These are phyloP conservation scores for Komagataella phaffii DNA, from an alignment of 805 yeast species.

Conservation along the genomic window DNA sequence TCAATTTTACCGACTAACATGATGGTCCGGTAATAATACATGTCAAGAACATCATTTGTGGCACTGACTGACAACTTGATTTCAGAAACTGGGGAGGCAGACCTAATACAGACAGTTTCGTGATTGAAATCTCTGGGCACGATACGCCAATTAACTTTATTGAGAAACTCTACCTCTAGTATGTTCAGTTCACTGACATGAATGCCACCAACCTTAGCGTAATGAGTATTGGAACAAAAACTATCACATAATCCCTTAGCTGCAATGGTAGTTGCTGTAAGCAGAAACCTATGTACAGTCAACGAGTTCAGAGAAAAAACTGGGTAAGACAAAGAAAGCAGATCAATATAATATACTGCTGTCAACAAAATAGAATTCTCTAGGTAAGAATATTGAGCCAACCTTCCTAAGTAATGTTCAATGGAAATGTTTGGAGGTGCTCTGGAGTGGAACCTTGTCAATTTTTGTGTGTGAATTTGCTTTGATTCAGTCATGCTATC, in stretches of 20 bases:
- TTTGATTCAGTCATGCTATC: conserved; percentile 30
- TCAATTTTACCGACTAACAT: conserved; percentile 27
- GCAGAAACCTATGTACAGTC: conserved; percentile 83
- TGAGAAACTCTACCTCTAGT: conserved; percentile 77
- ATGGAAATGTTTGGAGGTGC: conserved; percentile 84
- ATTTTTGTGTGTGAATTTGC: conserved; percentile 21
- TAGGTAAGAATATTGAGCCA: conserved; percentile 72
- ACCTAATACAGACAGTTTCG: conserved; percentile 13
- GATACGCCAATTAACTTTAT: conserved; percentile 66
- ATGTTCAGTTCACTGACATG: conserved; percentile 73
- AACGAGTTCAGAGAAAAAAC: conserved; percentile 76
- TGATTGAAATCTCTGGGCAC: conserved; percentile 39
- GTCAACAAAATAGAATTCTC: conserved; percentile 75
- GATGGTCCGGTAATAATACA: conserved; percentile 36
- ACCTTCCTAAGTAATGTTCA: conserved; percentile 58
- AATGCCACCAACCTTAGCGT: conserved; percentile 93
- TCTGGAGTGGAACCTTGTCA: conserved; percentile 89
- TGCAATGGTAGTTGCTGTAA: conserved; percentile 85
- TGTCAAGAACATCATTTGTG: conserved; percentile 26
- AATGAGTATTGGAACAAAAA: conserved; percentile 86
- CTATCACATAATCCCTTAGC: conserved; percentile 88
- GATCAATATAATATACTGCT: conserved; percentile 81
- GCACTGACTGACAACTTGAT: conserved; percentile 13
- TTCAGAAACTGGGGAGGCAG: conserved; percentile 6
- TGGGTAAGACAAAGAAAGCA: conserved; percentile 65